Percentiles rank a stretch among this genome's conserved stretches.
phyloP scores from a whole-genome alignment of 352 stramenopile genomes.

The Lagenidium sp. region DNA sequence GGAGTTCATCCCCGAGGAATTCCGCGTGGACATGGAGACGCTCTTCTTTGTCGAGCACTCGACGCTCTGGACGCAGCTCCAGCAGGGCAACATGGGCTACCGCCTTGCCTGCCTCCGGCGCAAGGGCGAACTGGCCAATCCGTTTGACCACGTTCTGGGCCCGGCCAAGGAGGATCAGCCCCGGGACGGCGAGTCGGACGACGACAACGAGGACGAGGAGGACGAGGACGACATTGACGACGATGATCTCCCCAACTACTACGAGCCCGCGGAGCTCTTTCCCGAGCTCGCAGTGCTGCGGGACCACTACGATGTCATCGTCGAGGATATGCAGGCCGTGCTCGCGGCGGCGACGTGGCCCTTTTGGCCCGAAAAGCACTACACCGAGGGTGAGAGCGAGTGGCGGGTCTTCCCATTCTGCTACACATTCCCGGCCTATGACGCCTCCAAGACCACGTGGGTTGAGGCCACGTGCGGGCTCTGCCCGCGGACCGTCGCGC shows the following conservation, averaged over 20 bases:
- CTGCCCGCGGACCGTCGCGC: conserved; percentile 70
- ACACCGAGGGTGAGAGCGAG: conserved; percentile 56
- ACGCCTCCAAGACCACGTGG: conserved; percentile 78
- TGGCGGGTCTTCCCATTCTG: conserved; percentile 87
- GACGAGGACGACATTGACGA: conserved; percentile 60
- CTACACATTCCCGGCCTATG: conserved; percentile 86
- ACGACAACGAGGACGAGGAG: conserved; percentile 17
- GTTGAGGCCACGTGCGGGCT: conserved; percentile 59
- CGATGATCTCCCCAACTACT: conserved; percentile 66
- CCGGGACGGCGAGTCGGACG: conserved; percentile 17
- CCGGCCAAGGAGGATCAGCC: conserved; percentile 13
- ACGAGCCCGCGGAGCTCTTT: conserved; percentile 61
- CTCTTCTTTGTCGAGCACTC: conserved; percentile 20
- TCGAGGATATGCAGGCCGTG: conserved; percentile 65
- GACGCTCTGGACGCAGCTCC: conserved; percentile 7
- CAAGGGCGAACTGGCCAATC: conserved; percentile 8
- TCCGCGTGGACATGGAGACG: conserved; percentile 14
- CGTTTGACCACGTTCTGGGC: conserved; percentile 19
- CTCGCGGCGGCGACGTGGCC: conserved; percentile 53
- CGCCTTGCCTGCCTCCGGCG: conserved; percentile 15
- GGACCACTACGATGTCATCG: conserved; percentile 59
- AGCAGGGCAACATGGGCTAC: conserved; percentile 17
- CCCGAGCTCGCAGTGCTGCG: conserved; percentile 70
- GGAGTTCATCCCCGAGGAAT: conserved; percentile 11
- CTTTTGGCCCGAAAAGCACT: conserved; percentile 84